Evolutionary conservation across 306 rosid genomes (phyloP), one percentile per base, ranked within the genome.

Genomic region (Fragaria nilgerrensis): DNA sequence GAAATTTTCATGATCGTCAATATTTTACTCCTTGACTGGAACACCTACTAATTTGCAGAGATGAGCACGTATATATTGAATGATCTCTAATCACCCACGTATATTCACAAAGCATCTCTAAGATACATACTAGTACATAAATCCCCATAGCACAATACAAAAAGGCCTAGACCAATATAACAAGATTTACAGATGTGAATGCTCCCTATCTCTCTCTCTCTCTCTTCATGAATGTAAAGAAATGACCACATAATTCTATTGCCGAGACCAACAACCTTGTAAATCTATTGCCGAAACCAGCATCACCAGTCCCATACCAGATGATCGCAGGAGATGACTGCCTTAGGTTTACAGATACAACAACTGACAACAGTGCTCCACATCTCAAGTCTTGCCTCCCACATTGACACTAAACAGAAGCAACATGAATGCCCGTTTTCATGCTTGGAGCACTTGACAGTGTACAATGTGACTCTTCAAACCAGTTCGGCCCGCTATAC

Each of bases 361-460:
- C 71, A 25, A 9, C 58, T 17, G 20, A 67, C 59, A 25, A 8
- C 58, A 25, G 20, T 17, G 58, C 69, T 80, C 75, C 47, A 52
- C 78, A 75, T 83, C 80, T 53, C 55, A 10, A 32, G 49, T 49
- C 67, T 69, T 62, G 58, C 78, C 76, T 71, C 80, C 74, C 73
- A 83, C 48, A 37, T 17, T 19, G 48, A 37, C 70, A 66, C 82
- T 74, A 75, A 73, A 58, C 53, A 62, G 23, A 68, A 73, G 75
- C 48, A 67, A 71, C 75, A 68, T 2, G 52, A 59, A 64, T 72
- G 66, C 12, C 29, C 29, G 34, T 72, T 78, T 72, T 92, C 90
- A 96, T 22, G 90, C 94, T 89, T 93, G 99, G 74, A 96, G 98
- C 78, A 96, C 98, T 78, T 96, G 99, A 82, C 99, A 93, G 84